phyloP scores from a whole-genome alignment of 163 green algal genomes.

The Chlamydomonas reinhardtii region DNA sequence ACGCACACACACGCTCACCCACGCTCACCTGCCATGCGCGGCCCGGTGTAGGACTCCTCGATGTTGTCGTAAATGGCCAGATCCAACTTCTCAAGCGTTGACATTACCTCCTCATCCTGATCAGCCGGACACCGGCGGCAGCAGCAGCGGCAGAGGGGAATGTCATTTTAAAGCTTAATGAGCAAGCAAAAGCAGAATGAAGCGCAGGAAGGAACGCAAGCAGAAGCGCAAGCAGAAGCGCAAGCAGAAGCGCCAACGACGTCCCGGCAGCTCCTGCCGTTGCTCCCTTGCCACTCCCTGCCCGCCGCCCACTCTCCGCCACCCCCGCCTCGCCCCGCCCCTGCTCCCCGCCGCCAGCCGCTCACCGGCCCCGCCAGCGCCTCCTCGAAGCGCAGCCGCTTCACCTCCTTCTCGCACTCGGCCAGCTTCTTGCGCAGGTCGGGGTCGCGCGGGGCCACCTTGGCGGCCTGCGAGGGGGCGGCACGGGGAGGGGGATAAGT shows the following conservation, averaged over 20 bases:
- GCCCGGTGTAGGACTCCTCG: constrained; percentile 89
- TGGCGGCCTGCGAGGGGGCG: constrained; percentile 73
- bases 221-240: too few species aligned
- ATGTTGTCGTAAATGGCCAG: constrained; percentile 81
- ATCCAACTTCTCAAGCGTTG: constrained; percentile 75
- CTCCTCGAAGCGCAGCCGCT: constrained; percentile 92
- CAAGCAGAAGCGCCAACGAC: too few species aligned
- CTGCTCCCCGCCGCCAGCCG: neutral
- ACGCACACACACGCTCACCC: neutral
- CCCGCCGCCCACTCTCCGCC: too few species aligned
- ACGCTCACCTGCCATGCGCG: constrained; percentile 78
- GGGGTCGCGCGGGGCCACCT: constrained; percentile 87
- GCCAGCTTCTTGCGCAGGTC: constrained; percentile 93
- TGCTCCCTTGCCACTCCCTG: too few species aligned
- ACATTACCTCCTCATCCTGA: constrained; percentile 70
- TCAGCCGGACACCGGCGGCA: too few species aligned
- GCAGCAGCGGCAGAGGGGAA: too few species aligned
- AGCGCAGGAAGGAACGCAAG: too few species aligned
- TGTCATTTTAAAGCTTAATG: too few species aligned
- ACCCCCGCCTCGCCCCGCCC: neutral
- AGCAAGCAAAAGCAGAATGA: too few species aligned
- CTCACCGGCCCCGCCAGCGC: constrained; percentile 84
- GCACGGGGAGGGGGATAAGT: too few species aligned
- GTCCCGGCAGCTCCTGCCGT: too few species aligned
- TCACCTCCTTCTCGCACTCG: constrained; percentile 93